Conservation (phyloP, 2,329 filamentous ascomycete genomes). For the Atkinsonella hypoxylon region DNA sequence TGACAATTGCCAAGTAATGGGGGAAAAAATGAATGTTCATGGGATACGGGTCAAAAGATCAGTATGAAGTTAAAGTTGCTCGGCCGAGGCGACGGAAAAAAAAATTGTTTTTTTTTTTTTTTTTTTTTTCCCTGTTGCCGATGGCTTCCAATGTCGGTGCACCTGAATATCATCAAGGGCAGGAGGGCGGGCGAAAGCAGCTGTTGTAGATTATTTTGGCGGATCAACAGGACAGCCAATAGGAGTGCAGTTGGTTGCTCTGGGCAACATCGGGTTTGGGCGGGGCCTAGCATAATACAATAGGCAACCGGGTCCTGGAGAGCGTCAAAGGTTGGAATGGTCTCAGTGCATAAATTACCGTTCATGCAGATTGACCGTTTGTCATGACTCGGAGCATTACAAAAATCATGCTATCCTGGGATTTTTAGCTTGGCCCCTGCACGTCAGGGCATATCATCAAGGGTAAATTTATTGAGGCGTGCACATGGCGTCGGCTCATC, state of each 20-base stretch:
- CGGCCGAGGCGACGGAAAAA: constrained; percentile 16
- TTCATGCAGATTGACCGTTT: no score
- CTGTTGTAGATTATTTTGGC: constrained; percentile 17
- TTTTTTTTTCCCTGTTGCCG: constrained; percentile 7
- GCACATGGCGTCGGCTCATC: no score
- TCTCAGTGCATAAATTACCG: background rate
- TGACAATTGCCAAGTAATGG: constrained; percentile 4
- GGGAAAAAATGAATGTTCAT: constrained; percentile 13
- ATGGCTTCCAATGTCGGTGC: constrained; percentile 23
- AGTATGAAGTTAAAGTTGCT: constrained; percentile 24
- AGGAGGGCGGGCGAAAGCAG: constrained; percentile 4
- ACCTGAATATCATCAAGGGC: constrained; percentile 6
- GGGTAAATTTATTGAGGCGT: no score
- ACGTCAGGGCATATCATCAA: no score
- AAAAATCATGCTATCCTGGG: no score
- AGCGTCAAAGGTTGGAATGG: background rate
- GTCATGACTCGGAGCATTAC: no score
- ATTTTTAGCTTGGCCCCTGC: no score
- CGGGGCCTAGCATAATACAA: background rate
- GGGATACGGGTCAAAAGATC: constrained; percentile 26
- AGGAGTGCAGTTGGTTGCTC: constrained; percentile 17
- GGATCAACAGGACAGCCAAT: constrained; percentile 16
- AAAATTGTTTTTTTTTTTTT: constrained; percentile 7
- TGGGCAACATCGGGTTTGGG: constrained; percentile 15
- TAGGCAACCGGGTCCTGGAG: background rate